A percentile compares a stretch with the other conserved stretches of the same genome.
These are phyloP conservation scores for Penicillium lividum DNA, from an alignment of 495 filamentous ascomycete species.

Conservation along the genomic window DNA sequence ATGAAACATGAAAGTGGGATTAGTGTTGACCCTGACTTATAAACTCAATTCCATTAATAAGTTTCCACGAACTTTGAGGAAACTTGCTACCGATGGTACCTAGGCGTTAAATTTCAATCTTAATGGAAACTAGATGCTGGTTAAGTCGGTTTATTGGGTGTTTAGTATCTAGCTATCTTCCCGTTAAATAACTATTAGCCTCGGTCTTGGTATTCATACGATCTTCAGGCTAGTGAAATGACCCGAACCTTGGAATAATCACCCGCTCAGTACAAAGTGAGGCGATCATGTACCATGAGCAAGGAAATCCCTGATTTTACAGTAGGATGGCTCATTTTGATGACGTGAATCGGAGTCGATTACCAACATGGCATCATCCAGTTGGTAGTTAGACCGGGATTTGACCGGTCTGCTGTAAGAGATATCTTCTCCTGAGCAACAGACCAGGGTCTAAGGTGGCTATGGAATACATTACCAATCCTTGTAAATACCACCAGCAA, in stretches of 20 bases:
- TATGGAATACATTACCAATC: neutral
- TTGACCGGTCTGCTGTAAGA: conserved; percentile 8
- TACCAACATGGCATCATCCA: neutral
- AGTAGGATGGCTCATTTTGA: neutral
- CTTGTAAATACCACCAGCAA: neutral
- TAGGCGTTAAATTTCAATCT: too few species aligned
- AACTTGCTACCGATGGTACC: neutral
- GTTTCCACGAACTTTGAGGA: neutral
- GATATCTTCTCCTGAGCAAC: conserved; percentile 11
- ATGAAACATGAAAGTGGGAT: conserved; percentile 1
- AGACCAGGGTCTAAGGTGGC: neutral
- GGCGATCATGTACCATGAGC: neutral
- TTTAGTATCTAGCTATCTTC: neutral
- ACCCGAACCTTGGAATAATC: neutral
- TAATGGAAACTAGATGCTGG: neutral
- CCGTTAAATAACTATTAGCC: neutral
- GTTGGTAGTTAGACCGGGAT: conserved; percentile 6
- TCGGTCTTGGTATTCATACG: conserved; percentile 4
- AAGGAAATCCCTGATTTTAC: neutral
- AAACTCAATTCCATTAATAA: conserved; percentile 16
- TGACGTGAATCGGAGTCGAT: neutral
- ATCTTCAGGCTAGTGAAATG: neutral
- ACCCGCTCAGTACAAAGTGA: neutral
- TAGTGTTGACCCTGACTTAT: neutral
- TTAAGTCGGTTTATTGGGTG: neutral